Evolutionary conservation across 495 filamentous ascomycete genomes (phyloP), one percentile per base, ranked within the genome.

Genomic region (Podospora sp.): DNA sequence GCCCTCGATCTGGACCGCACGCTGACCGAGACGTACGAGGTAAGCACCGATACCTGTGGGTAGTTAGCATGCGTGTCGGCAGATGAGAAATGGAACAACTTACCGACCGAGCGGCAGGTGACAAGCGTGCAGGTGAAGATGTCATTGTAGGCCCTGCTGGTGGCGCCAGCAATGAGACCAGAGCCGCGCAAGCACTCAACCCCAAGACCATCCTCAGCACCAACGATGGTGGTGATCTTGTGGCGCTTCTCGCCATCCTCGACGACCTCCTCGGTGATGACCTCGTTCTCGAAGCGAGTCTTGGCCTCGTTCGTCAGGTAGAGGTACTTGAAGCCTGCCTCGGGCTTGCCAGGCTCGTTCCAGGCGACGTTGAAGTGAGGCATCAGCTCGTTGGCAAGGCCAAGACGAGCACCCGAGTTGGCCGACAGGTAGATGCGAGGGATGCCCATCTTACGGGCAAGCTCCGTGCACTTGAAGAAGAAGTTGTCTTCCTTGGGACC

Each of bases 91-190:
- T 27, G 60, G 3, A 12, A 7, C 55, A 66, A 81, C 83, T 81
- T 78, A 89, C 90, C 90, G 76, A 97, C 93, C 62, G 96, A 98
- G 73, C 95, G 89, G 82, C 95, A 99, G 60, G 95, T 99, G 56
- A 99, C 96, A 69, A 99, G 85, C 35, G 95, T 99, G 78, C 97
- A 92, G 33, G 95, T 99, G 83, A 99, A 99, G 80, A 99, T 97
- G 77, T 99, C 95, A 74, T 97, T 92, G 81, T 99, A 99, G 26
- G 95, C 95, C 74, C 91, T 89, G 74, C 94, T 97, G 1, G 95
- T 99, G 68, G 94, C 94, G 83, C 95, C 95, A 68, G 95, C 95
- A 84, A 99, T 99, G 69, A 98, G 85, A 86, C 95, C 95, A 62
- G 95, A 99, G 58, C 95, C 95, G 79, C 91, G 92, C 78, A 99